Evolutionary conservation across 2,329 filamentous ascomycete genomes (phyloP).

Genomic region (Hymenoscyphus salicellus): DNA sequence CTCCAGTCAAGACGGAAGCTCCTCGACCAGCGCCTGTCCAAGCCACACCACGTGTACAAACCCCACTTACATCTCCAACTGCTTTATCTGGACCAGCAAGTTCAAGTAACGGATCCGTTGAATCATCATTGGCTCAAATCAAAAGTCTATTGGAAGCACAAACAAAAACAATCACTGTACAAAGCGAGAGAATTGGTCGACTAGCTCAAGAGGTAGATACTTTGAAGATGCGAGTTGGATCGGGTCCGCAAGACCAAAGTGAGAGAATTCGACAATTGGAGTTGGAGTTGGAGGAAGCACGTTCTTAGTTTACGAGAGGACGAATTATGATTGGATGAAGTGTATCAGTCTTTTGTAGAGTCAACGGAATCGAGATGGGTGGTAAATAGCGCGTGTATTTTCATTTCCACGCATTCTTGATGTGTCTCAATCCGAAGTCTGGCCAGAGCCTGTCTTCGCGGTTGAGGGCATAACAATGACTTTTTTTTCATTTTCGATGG

Average conservation of each 20-base stretch:
- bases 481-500: neutral
- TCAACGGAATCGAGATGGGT: conserved; percentile 1
- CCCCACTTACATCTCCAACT: conserved; percentile 25
- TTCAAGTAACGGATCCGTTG: conserved; percentile 46
- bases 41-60: conserved; percentile 21
- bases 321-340: conserved; percentile 14
- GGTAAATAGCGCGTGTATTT: neutral
- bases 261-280: conserved; percentile 66
- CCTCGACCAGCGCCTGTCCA: conserved; percentile 35
- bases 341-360: conserved; percentile 8
- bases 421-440: neutral
- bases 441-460: neutral
- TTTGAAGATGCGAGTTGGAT: conserved; percentile 73
- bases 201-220: conserved; percentile 73
- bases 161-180: conserved; percentile 71
- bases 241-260: conserved; percentile 57
- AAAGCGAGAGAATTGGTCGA: conserved; percentile 70
- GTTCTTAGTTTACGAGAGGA: conserved; percentile 40
- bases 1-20: conserved; percentile 27
- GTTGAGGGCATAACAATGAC: neutral
- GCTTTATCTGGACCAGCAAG: conserved; percentile 40
- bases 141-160: conserved; percentile 74
- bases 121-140: conserved; percentile 70
- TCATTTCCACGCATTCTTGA: neutral
- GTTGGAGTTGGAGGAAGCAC: conserved; percentile 62